Conservation (phyloP, 2,329 filamentous ascomycete genomes). For the Penicillium corylophilum region DNA sequence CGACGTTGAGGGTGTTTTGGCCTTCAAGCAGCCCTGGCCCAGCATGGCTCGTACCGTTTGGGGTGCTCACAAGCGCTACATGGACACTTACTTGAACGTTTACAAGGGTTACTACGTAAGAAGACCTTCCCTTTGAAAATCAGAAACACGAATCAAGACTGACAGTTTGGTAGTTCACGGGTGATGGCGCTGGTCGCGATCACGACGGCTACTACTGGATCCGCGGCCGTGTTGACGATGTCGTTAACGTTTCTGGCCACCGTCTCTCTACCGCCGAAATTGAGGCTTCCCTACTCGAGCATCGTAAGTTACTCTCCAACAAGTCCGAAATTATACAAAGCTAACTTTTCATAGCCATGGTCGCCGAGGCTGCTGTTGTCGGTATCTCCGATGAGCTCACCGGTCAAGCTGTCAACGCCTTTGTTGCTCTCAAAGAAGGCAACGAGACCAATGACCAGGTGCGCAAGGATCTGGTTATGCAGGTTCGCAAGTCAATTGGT, state of each 20-base stretch:
- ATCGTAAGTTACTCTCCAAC: conserved; percentile 52
- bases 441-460: conserved; percentile 74
- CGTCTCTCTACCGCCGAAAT: conserved; percentile 96
- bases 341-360: conserved; percentile 40
- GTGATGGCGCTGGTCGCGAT: conserved; percentile 89
- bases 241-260: conserved; percentile 97
- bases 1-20: conserved; percentile 93
- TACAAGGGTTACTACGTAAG: conserved; percentile 97
- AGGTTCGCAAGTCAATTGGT: conserved; percentile 95
- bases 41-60: conserved; percentile 98
- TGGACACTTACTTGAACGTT: conserved; percentile 97
- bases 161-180: conserved; percentile 44
- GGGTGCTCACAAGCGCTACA: conserved; percentile 96
- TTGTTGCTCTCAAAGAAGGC: conserved; percentile 87
- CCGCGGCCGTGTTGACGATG: conserved; percentile 94
- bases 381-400: conserved; percentile 91
- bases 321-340: not conserved
- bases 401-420: conserved; percentile 95
- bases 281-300: conserved; percentile 92
- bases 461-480: conserved; percentile 88
- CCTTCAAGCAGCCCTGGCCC: conserved; percentile 97
- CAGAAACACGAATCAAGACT: not conserved
- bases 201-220: conserved; percentile 99
- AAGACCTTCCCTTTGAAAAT: not conserved
- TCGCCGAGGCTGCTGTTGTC: conserved; percentile 94